Percentiles rank a stretch among this genome's conserved stretches.
phyloP scores from a whole-genome alignment of 2,329 filamentous ascomycete genomes.

The Penicillium glabrum region DNA sequence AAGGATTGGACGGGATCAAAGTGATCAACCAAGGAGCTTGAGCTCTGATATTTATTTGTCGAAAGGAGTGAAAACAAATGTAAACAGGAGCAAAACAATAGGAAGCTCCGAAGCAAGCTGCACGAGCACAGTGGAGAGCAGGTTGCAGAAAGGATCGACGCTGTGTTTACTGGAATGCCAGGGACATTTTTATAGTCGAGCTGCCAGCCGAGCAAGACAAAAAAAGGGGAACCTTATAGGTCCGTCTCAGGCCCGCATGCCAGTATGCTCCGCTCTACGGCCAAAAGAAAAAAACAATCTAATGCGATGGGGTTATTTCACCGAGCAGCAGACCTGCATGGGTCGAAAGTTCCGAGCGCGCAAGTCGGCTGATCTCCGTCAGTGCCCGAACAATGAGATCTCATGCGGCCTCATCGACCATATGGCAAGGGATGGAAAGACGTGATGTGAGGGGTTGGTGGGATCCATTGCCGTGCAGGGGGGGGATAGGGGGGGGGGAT shows the following conservation, averaged over 20 bases:
- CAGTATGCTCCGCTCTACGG: constrained; percentile 14
- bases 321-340: constrained; percentile 22
- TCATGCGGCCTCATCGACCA: constrained; percentile 14
- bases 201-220: constrained; percentile 12
- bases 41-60: constrained; percentile 9
- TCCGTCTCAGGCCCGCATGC: constrained; percentile 19
- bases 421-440: constrained; percentile 11
- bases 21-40: constrained; percentile 21
- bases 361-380: constrained; percentile 22
- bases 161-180: constrained; percentile 32
- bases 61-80: constrained; percentile 7
- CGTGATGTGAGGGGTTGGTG: constrained; percentile 8
- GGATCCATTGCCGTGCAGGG: constrained; percentile 4
- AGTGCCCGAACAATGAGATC: constrained; percentile 7
- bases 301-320: constrained; percentile 12
- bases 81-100: background rate
- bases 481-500: constrained; percentile 2
- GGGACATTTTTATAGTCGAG: constrained; percentile 28
- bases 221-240: constrained; percentile 4
- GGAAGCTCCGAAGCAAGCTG: constrained; percentile 3
- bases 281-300: constrained; percentile 7
- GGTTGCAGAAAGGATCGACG: constrained; percentile 17
- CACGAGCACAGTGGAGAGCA: constrained; percentile 4
- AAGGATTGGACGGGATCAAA: constrained; percentile 18
- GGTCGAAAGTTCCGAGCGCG: constrained; percentile 12